These are phyloP conservation scores for Daldinia bambusicola DNA, from an alignment of 495 filamentous ascomycete genomes.

Conservation along the genomic window DNA sequence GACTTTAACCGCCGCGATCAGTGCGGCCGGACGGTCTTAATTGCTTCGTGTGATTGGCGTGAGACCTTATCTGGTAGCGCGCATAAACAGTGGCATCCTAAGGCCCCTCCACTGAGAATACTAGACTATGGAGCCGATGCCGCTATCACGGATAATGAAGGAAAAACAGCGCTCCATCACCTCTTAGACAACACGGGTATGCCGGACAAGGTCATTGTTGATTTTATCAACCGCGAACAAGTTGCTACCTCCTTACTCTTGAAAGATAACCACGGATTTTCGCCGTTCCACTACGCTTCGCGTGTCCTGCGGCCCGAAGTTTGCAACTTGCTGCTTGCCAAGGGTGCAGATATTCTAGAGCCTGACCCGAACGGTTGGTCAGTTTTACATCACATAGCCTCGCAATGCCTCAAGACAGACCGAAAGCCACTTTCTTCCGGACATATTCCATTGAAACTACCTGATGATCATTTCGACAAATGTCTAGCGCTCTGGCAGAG, in stretches of 20 bases:
- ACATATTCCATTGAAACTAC: not conserved
- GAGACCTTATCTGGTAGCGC: not conserved
- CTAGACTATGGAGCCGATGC: not conserved
- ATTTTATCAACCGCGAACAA: not conserved
- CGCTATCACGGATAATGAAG: not conserved
- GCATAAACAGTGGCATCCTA: not conserved
- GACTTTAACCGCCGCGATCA: not conserved
- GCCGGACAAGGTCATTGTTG: not conserved
- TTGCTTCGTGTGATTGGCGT: not conserved
- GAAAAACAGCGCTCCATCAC: not conserved
- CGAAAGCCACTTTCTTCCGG: not conserved
- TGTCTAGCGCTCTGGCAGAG: not conserved
- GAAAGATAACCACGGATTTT: not conserved
- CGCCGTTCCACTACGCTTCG: conserved; percentile 1
- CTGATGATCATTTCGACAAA: not conserved
- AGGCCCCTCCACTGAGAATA: not conserved
- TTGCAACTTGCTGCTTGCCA: not conserved
- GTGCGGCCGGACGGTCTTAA: not conserved
- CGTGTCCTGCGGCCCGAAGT: not conserved
- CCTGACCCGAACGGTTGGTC: not conserved
- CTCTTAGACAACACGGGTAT: not conserved
- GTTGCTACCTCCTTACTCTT: not conserved
- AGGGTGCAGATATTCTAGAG: not conserved
- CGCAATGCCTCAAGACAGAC: not conserved
- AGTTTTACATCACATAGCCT: not conserved